A percentile compares a stretch with the other conserved stretches of the same genome.
Conservation (phyloP, 78 protist genomes). For the Pigoraptor vietnamica region DNA sequence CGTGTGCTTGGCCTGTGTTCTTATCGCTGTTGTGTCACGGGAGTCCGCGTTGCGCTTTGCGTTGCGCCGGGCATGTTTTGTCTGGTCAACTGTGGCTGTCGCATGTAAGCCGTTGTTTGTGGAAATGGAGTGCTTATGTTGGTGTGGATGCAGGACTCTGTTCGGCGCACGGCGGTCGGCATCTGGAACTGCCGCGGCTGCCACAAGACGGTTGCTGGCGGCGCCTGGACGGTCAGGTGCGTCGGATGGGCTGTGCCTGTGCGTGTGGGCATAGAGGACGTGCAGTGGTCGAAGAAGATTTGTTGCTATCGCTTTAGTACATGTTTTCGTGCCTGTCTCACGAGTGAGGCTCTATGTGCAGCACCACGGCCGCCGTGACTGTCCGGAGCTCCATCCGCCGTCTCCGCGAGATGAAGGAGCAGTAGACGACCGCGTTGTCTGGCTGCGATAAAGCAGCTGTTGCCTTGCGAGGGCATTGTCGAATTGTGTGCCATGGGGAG, state of each 20-base stretch:
- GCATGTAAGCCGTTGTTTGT: not conserved
- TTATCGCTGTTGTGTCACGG: too few relatives aligned
- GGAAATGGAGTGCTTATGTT: not conserved
- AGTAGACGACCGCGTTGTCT: too few relatives aligned
- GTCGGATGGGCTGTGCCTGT: not conserved
- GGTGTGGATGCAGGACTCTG: conserved; percentile 46
- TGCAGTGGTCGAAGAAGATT: too few relatives aligned
- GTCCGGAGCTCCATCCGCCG: conserved; percentile 92
- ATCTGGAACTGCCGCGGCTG: conserved; percentile 97
- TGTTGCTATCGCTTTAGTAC: not conserved
- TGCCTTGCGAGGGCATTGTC: too few relatives aligned
- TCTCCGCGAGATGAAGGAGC: conserved; percentile 65
- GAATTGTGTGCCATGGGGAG: too few relatives aligned
- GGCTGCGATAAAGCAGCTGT: too few relatives aligned
- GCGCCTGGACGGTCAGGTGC: conserved; percentile 86
- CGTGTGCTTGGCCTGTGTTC: not conserved
- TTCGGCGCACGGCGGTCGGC: conserved; percentile 90
- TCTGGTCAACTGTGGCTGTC: too few relatives aligned
- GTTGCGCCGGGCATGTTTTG: too few relatives aligned
- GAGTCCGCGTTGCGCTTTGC: too few relatives aligned
- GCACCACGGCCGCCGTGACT: conserved; percentile 89
- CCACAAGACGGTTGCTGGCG: conserved; percentile 88
- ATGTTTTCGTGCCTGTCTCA: not conserved
- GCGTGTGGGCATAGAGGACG: too few relatives aligned
- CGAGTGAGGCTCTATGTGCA: too few relatives aligned